Conservation (phyloP, 2,329 filamentous ascomycete species). For the Ceratocystis huliohia region DNA sequence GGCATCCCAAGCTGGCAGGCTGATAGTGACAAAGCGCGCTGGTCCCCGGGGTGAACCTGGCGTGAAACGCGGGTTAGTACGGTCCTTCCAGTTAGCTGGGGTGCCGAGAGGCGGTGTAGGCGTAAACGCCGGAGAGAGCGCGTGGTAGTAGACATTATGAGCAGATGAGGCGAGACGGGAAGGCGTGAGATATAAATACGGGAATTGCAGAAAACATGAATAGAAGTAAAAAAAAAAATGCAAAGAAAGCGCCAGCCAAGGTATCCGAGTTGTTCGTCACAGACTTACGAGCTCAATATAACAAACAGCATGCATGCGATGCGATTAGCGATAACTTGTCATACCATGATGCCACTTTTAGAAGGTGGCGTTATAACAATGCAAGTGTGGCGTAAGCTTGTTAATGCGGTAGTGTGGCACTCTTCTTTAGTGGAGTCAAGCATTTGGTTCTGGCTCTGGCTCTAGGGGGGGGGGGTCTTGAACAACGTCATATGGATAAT, state of each 20-base stretch:
- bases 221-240: not conserved
- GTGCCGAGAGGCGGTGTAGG: not conserved
- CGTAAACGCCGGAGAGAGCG: not conserved
- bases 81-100: not conserved
- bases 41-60: not conserved
- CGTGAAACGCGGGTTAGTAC: not conserved
- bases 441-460: not conserved
- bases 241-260: not conserved
- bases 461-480: too few species aligned
- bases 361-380: not conserved
- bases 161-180: too few species aligned
- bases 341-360: not conserved
- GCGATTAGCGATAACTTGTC: not conserved
- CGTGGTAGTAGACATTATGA: not conserved
- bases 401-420: not conserved
- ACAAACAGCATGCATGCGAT: not conserved
- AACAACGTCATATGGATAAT: not conserved
- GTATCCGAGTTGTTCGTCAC: not conserved
- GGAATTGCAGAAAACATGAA: not conserved
- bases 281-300: not conserved
- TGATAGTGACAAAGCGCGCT: not conserved
- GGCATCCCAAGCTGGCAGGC: not conserved
- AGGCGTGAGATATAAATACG: not conserved
- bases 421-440: not conserved
- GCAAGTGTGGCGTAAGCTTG: conserved; percentile 3